Percentiles rank a stretch among this genome's conserved stretches.
phyloP scores from a whole-genome alignment of 2,329 filamentous ascomycete species.

The Fusarium chlamydosporum region DNA sequence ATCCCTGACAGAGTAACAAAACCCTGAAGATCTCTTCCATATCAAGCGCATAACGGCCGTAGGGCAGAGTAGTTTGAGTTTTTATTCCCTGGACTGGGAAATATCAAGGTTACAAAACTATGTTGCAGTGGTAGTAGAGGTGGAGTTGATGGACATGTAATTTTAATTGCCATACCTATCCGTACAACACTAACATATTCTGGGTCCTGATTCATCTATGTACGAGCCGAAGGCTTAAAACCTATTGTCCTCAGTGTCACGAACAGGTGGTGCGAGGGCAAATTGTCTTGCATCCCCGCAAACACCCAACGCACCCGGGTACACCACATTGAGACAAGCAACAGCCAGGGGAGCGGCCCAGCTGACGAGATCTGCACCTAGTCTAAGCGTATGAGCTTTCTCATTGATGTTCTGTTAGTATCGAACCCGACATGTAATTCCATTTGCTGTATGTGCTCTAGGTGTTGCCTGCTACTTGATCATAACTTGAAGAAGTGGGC shows the following conservation, averaged over 20 bases:
- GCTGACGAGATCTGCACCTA: constrained; percentile 36
- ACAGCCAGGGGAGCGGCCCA: constrained; percentile 28
- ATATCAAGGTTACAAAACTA: neutral
- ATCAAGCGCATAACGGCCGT: neutral
- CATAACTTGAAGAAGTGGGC: no score
- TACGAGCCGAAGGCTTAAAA: neutral
- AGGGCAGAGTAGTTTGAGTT: neutral
- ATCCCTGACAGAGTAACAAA: no score
- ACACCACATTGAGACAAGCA: neutral
- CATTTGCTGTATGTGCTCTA: no score
- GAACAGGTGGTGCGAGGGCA: neutral
- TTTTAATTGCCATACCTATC: neutral
- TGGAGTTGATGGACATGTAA: neutral
- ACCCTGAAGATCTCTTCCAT: no score
- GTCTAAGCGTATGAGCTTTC: constrained; percentile 21
- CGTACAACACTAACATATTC: neutral
- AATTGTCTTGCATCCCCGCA: no score
- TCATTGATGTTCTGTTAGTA: constrained; percentile 29
- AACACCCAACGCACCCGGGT: no score
- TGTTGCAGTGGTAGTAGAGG: neutral
- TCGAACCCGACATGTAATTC: no score
- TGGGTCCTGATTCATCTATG: neutral
- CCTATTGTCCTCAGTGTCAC: neutral
- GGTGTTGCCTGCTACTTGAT: no score
- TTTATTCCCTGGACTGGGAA: neutral